Base-by-base conservation (phyloP, 345 rosid species). In the Gynandropsis gynandra region DNA sequence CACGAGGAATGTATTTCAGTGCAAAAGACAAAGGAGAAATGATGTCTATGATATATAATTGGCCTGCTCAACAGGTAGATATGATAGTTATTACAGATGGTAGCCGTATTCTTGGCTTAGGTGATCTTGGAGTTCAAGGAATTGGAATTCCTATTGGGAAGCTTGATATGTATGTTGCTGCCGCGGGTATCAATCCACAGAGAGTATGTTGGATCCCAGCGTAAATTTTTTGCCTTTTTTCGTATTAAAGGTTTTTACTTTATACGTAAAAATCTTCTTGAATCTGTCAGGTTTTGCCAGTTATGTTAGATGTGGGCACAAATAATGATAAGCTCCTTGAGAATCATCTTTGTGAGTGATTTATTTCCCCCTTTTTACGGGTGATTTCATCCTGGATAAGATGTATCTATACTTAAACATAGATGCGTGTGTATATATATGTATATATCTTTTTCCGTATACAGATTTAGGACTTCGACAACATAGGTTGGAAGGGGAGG, bases 11-110 rank as follows among this genome's bases (percentile, higher is more conserved):
- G 98, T 92, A 92, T 73, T 92, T 92, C 71, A 85, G 98, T 67
- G 98, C 96, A 31, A 87, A 82, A 78, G 98, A 92, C 72, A 92
- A 87, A 58, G 96, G 98, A 63, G 95, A 92, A 73, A 92, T 92
- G 98, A 85, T 87, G 97, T 92, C 98, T 33, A 92, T 92, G 98
- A 87, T 92, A 38, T 87, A 87, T 59, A 92, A 87, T 52, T 92
- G 98, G 96, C 98, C 98, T 50, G 74, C 84, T 66, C 70, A 78
- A 0, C 64, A 76, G 89, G 98, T 92, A n/a, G 98, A 92, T 73
- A 92, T 92, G 98, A 87, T 92, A 70, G 96, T 92, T 19, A 63
- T 87, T 39, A 92, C 98, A 12, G 96, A 92, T 60, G 98, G 98
- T 24, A 87, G 98, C 34, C 93, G 97, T 49, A 82, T 92, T 64